A percentile compares a stretch with the other conserved stretches of the same genome.
phyloP scores from a whole-genome alignment of 306 rosid genomes.

The Abrus precatorius region DNA sequence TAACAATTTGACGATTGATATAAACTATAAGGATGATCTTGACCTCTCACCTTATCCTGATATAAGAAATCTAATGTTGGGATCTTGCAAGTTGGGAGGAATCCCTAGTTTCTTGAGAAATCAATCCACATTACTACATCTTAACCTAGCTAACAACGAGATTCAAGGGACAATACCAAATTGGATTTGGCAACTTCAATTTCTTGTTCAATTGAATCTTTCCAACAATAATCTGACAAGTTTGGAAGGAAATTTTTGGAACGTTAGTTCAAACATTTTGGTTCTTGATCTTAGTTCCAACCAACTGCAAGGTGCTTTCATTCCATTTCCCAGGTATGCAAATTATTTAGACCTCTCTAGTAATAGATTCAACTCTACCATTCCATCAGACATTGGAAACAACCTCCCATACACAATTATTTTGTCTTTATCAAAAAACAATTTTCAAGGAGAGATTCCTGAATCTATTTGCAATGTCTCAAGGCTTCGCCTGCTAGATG shows the following conservation, averaged over 20 bases:
- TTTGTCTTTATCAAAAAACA: slow-evolving; percentile 35
- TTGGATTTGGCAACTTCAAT: slow-evolving; percentile 23
- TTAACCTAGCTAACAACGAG: slow-evolving; percentile 56
- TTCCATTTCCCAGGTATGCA: not conserved
- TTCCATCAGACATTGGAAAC: slow-evolving; percentile 33
- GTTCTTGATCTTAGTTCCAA: slow-evolving; percentile 33
- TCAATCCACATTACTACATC: not conserved
- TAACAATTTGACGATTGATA: slow-evolving; percentile 45
- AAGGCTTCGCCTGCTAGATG: slow-evolving; percentile 45
- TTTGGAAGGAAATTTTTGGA: not conserved
- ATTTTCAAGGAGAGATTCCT: slow-evolving; percentile 31
- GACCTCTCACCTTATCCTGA: slow-evolving; percentile 30
- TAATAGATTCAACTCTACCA: slow-evolving; percentile 47
- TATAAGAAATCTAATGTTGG: slow-evolving; percentile 37
- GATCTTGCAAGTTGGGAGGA: slow-evolving; percentile 40
- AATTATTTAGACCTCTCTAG: slow-evolving; percentile 42
- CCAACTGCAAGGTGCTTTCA: slow-evolving; percentile 11
- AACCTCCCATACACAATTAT: not conserved
- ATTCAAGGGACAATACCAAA: slow-evolving; percentile 40
- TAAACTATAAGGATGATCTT: not conserved
- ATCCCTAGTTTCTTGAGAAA: slow-evolving; percentile 57
- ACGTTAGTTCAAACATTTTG: not conserved
- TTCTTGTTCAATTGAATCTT: not conserved
- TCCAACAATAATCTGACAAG: slow-evolving; percentile 6
- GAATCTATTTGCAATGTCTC: slow-evolving; percentile 48